Evolutionary conservation across 352 stramenopile genomes (phyloP), one percentile per base, ranked within the genome.

Genomic region (Phytophthora meadii): DNA sequence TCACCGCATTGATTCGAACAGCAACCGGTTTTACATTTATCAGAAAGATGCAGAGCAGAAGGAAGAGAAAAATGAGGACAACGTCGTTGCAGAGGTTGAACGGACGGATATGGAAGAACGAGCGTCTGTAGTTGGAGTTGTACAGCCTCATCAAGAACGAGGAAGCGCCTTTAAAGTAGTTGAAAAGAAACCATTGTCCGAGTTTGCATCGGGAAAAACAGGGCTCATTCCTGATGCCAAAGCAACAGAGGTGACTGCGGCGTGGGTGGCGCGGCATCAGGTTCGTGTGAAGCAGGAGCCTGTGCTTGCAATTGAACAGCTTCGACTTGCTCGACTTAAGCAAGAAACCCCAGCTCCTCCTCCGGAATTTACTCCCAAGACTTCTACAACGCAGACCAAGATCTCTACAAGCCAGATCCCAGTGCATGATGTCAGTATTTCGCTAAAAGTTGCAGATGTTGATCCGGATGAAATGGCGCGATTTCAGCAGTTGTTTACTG

Each of bases 1-100:
- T 1, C 82, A 89, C 39, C 74, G 84, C 0, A 97, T 97, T 49
- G 87, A 92, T n/a, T 96, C 81, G 1, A 82, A 77, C 42, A 86
- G 81, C 47, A 78, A 84, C 41, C 77, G 83, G 4, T 93, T 90
- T 50, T 93, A 88, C 36, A 85, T 93, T 14, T 90, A 90, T 41
- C 63, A 90, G 41, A 89, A 81, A 17, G 69, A 72, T 36, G 36
- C 42, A 0, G 25, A 61, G 1, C 39, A 45, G 1, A 77, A 61
- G n/a, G 47, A 62, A 12, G 54, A 73, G 22, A 51, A 63, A 17
- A 54, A 61, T 7, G 28, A 71, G 41, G 37, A 80, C 12, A 79
- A 87, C 8, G 61, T 73, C 17, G 61, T 77, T 0, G 61, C 71
- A 27, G 72, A 86, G 5, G 17, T 67, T 19, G 54, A 70, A 19